These are phyloP conservation scores for Mycena olivaceomarginata DNA, from an alignment of 768 basidiomycete species.

Conservation along the genomic window DNA sequence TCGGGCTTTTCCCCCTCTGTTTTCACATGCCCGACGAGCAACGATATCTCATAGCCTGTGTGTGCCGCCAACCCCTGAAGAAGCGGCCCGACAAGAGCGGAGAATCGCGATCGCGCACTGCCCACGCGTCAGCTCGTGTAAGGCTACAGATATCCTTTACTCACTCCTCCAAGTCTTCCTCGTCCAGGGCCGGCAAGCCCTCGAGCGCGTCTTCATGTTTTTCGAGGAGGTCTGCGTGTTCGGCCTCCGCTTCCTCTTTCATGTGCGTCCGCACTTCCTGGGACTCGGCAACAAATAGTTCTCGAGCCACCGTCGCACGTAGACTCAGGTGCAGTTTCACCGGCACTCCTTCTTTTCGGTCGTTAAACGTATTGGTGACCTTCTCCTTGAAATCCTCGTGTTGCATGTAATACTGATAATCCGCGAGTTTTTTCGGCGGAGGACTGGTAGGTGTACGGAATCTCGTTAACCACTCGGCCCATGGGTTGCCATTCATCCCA, in stretches of 20 bases:
- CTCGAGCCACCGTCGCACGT: too few species aligned
- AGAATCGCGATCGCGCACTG: not conserved
- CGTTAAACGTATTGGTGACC: not conserved
- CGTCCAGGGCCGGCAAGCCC: not conserved
- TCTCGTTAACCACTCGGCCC: not conserved
- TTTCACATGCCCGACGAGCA: not conserved
- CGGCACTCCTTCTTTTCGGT: too few species aligned
- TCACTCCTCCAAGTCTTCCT: not conserved
- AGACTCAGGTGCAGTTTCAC: not conserved
- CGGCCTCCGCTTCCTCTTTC: too few species aligned
- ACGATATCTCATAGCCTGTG: not conserved
- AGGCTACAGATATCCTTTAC: not conserved
- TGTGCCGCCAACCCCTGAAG: not conserved
- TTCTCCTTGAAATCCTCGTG: not conserved
- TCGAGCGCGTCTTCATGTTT: too few species aligned
- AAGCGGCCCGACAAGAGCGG: not conserved
- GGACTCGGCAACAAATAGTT: too few species aligned
- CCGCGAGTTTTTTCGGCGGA: not conserved
- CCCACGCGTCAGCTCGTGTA: not conserved
- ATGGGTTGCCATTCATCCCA: not conserved
- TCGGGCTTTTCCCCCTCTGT: not conserved
- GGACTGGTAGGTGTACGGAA: not conserved
- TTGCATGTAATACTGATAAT: constrained; percentile 11
- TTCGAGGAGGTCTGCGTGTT: too few species aligned
- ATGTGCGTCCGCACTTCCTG: too few species aligned